Evolutionary conservation across 306 rosid species (phyloP).

Genomic region (Medicago lupulina): DNA sequence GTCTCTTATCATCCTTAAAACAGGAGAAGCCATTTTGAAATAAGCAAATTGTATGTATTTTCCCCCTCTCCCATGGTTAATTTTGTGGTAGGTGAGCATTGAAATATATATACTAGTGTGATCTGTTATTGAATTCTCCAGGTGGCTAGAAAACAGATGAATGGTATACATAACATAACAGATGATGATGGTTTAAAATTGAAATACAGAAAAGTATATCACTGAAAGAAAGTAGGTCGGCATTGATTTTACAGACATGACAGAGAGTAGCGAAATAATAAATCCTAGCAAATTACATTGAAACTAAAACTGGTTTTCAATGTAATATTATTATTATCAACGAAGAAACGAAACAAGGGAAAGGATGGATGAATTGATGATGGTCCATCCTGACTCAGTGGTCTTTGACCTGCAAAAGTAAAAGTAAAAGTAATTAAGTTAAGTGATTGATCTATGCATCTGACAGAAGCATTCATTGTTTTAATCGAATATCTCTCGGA

Average conservation of each 20-base stretch:
- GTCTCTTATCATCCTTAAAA: neutral
- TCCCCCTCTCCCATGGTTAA: neutral
- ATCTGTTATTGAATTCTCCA: neutral
- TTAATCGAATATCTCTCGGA: too few relatives aligned
- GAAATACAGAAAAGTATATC: neutral
- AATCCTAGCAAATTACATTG: constrained; percentile 6
- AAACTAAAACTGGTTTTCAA: constrained; percentile 4
- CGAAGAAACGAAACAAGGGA: too few relatives aligned
- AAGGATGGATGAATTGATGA: constrained; percentile 13
- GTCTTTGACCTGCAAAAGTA: constrained; percentile 49
- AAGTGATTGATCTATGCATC: too few relatives aligned
- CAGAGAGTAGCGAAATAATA: constrained; percentile 22
- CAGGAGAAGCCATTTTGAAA: neutral
- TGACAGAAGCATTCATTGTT: too few relatives aligned
- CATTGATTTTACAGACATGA: constrained; percentile 14
- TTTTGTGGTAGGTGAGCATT: too few relatives aligned
- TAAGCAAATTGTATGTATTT: neutral
- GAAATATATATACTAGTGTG: too few relatives aligned
- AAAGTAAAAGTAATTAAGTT: too few relatives aligned
- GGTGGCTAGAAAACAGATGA: neutral
- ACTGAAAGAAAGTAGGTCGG: constrained; percentile 4
- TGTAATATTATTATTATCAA: constrained; percentile 27
- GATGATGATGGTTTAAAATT: neutral
- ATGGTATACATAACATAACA: neutral
- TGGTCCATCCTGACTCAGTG: constrained; percentile 27